A percentile compares a stretch with the other conserved stretches of the same genome.
phyloP scores from a whole-genome alignment of 2,329 filamentous ascomycete species.

The Pseudonectria buxi region DNA sequence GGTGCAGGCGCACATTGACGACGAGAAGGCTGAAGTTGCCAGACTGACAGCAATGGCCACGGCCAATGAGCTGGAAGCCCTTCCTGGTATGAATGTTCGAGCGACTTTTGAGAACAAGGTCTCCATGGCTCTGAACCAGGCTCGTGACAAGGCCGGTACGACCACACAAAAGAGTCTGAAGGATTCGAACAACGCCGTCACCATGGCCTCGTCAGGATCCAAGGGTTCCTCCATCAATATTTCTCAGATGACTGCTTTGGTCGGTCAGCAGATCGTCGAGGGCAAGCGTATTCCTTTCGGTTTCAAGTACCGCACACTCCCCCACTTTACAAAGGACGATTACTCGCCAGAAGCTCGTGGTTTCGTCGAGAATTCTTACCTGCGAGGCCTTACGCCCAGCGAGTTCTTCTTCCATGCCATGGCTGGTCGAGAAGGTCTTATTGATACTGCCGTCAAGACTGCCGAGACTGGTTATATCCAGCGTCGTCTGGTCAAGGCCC shows the following conservation, averaged over 20 bases:
- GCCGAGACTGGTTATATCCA: conserved; percentile 99
- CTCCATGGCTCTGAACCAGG: conserved; percentile 86
- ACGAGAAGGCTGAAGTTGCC: conserved; percentile 75
- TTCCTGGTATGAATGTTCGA: conserved; percentile 97
- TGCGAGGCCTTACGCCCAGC: conserved; percentile 87
- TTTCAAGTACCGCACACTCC: conserved; percentile 95
- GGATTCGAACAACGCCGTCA: conserved; percentile 91
- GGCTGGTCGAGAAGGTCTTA: conserved; percentile 99
- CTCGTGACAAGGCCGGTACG: conserved; percentile 93
- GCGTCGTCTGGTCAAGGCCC: conserved; percentile 92
- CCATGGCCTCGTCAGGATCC: conserved; percentile 93
- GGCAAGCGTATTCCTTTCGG: conserved; percentile 98
- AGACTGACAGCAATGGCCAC: conserved; percentile 71
- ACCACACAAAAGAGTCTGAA: conserved; percentile 88
- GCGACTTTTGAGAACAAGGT: conserved; percentile 98
- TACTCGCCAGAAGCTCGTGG: conserved; percentile 95
- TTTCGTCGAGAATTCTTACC: conserved; percentile 97
- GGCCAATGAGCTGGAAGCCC: conserved; percentile 78
- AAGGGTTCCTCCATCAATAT: conserved; percentile 99
- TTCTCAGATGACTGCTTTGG: conserved; percentile 97
- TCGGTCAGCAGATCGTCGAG: conserved; percentile 96
- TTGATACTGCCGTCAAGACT: conserved; percentile 98
- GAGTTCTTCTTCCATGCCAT: conserved; percentile 99
- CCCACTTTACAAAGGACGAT: conserved; percentile 98
- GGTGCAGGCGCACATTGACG: conserved; percentile 74